Evolutionary conservation across 164 flowering plant species (phyloP).

Genomic region (Stephania japonica): DNA sequence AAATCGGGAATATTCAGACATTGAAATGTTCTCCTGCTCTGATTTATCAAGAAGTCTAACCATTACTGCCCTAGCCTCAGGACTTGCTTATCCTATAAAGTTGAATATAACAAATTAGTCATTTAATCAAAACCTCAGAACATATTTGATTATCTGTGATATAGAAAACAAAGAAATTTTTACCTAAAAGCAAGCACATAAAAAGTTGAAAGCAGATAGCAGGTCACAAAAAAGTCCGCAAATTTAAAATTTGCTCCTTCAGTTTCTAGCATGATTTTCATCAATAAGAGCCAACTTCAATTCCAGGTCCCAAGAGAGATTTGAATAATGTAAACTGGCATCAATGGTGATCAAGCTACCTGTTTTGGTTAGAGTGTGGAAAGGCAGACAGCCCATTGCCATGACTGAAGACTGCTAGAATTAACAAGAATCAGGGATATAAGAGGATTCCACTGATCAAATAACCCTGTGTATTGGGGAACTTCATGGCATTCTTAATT

Average conservation of each 20-base stretch:
- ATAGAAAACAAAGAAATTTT: background rate
- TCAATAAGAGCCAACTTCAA: background rate
- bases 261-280: slow-evolving; percentile 6
- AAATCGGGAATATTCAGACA: background rate
- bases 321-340: background rate
- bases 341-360: background rate
- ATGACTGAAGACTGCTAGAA: background rate
- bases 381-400: background rate
- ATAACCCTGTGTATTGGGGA: background rate
- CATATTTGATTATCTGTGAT: background rate
- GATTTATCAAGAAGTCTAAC: background rate
- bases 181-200: background rate
- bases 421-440: background rate
- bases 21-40: background rate
- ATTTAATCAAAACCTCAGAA: background rate
- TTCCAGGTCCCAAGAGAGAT: background rate
- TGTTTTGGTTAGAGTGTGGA: background rate
- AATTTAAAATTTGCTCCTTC: background rate
- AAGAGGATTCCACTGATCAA: background rate
- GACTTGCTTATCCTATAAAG: background rate
- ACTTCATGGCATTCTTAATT: background rate
- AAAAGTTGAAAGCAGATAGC: background rate
- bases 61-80: background rate
- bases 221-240: background rate
- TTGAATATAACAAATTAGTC: background rate